These are phyloP conservation scores for Acidiella bohemica DNA, from an alignment of 495 filamentous ascomycete genomes.

Conservation along the genomic window DNA sequence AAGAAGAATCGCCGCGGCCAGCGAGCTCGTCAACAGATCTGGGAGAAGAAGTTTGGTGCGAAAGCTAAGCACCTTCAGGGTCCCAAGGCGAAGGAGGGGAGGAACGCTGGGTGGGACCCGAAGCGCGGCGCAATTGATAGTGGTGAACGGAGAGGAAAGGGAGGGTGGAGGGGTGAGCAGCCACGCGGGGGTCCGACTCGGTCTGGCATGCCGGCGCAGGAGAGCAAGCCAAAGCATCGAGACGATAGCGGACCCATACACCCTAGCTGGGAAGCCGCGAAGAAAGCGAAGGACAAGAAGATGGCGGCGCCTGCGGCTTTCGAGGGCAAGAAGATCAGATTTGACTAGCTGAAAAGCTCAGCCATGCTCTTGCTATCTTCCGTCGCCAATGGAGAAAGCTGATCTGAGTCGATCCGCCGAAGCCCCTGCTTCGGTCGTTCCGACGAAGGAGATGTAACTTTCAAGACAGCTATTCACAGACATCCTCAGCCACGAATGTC, in stretches of 20 bases:
- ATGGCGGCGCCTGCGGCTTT: slow-evolving; percentile 45
- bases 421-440: too few species aligned
- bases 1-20: slow-evolving; percentile 81
- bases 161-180: not conserved
- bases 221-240: slow-evolving; percentile 24
- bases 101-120: slow-evolving; percentile 41
- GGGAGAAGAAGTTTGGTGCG: slow-evolving; percentile 82
- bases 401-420: too few species aligned
- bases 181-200: not conserved
- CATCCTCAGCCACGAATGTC: too few species aligned
- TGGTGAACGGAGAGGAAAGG: not conserved
- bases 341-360: too few species aligned
- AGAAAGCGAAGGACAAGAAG: slow-evolving; percentile 65
- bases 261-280: slow-evolving; percentile 87
- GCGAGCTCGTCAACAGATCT: slow-evolving; percentile 66
- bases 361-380: too few species aligned
- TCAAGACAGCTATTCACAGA: too few species aligned
- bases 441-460: too few species aligned
- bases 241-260: slow-evolving; percentile 59
- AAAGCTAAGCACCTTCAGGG: slow-evolving; percentile 57
- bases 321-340: slow-evolving; percentile 78
- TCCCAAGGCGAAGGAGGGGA: slow-evolving; percentile 27
- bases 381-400: too few species aligned
- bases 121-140: slow-evolving; percentile 31
- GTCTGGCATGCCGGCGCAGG: not conserved